These are phyloP conservation scores for Phytopythium cucurbitacearum DNA, from an alignment of 352 stramenopile species.

Conservation along the genomic window DNA sequence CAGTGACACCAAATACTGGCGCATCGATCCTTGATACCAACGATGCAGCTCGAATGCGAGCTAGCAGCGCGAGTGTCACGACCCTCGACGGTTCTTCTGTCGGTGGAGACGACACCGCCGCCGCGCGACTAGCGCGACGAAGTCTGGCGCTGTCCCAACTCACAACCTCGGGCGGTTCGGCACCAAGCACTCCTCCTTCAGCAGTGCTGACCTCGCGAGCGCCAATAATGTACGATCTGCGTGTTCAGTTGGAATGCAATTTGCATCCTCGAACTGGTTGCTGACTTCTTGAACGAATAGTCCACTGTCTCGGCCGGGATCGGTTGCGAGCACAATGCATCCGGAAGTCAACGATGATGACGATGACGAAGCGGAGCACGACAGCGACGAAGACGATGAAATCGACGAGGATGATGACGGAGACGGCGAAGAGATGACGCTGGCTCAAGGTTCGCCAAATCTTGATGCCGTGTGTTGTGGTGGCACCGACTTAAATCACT, in stretches of 20 bases:
- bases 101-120: background rate
- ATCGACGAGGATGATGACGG: slow-evolving; percentile 45
- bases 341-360: slow-evolving; percentile 15
- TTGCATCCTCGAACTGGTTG: background rate
- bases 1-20: background rate
- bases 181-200: background rate
- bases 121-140: slow-evolving; percentile 39
- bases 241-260: background rate
- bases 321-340: slow-evolving; percentile 4
- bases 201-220: background rate
- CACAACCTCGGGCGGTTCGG: slow-evolving; percentile 23
- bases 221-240: background rate
- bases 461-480: background rate
- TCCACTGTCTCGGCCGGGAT: slow-evolving; percentile 4
- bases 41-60: background rate
- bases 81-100: background rate
- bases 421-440: slow-evolving; percentile 49
- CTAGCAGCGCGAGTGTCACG: background rate
- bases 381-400: slow-evolving; percentile 41
- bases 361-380: slow-evolving; percentile 20
- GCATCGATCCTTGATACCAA: background rate
- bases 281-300: background rate
- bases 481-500: slow-evolving; percentile 1
- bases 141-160: slow-evolving; percentile 63
- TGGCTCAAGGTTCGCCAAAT: slow-evolving; percentile 41